Base-by-base conservation (phyloP, 2,329 filamentous ascomycete genomes). In the Arthrinium puccinioides region DNA sequence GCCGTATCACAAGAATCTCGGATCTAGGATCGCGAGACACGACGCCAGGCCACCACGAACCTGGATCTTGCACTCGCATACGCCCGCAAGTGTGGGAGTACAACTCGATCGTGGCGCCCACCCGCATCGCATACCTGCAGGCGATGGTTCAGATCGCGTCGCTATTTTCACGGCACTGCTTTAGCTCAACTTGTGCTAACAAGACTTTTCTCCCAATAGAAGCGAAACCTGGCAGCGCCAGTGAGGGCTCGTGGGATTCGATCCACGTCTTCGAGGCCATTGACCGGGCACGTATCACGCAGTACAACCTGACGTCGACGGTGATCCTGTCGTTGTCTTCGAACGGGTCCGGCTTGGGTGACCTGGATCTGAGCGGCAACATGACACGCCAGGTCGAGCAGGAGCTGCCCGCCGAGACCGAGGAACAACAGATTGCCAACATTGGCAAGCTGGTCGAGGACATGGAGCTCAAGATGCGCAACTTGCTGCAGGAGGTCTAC, bases 381-480 rank as follows among this genome's bases (percentile, higher is more conserved):
- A 92, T 98, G 88, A 97, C 92, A 41, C 79, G 92, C 44, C 92
- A 98, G 70, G 79, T 96, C 36, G 90, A 98, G 69, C 79, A 85
- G 55, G 89, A 97, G 62, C 71, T 95, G 58, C 79, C 86, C 8
- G 86, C 96, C 25, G 87, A 94, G 50, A 84, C 82, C 53, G 90
- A 97, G 62, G 83, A 84, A 50, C 87, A 84, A 61, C 92, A 98
- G 69, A 92, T 98, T 52, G 86, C 85, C 52, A 98, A 98, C 63
- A 87, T 97, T 43, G 92, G 92, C 40, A 76, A 82, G 46, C 73
- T 98, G 57, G 89, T 98, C 36, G 92, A 98, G 71, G 92, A 98
- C 62, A 97, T 98, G 92, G 92, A 98, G 69, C 79, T 96, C 60
- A 95, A 96, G 74, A 97, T 98, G 92, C 79, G 92, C 48, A 98